phyloP scores from a whole-genome alignment of 495 filamentous ascomycete species.

The Tuber indicum region DNA sequence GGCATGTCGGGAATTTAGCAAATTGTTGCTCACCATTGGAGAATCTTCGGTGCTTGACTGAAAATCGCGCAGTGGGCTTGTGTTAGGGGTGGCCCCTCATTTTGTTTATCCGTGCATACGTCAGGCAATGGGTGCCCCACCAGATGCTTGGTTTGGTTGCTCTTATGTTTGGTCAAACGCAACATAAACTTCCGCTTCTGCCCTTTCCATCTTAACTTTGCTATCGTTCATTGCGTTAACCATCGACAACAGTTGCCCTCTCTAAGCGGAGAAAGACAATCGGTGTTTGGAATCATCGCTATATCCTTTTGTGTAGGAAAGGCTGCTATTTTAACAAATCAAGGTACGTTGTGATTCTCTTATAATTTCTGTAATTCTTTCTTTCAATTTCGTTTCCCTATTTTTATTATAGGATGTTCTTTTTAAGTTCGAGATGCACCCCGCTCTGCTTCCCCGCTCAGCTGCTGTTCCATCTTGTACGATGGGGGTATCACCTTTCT shows the following conservation, averaged over 20 bases:
- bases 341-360: background rate
- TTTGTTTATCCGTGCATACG: constrained; percentile 4
- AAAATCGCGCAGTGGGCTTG: background rate
- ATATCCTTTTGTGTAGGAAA: background rate
- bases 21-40: background rate
- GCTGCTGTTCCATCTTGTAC: background rate
- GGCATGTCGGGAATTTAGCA: background rate
- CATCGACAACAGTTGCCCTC: background rate
- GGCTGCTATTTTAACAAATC: background rate
- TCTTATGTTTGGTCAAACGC: background rate
- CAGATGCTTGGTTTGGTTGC: background rate
- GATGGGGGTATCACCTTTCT: background rate
- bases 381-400: background rate
- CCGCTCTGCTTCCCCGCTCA: background rate
- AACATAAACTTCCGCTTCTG: constrained; percentile 1
- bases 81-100: background rate
- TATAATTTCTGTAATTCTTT: background rate
- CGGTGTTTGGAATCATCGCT: background rate
- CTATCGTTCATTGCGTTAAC: background rate
- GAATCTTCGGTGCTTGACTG: background rate
- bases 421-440: background rate
- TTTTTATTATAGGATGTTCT: background rate
- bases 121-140: background rate
- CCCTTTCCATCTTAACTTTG: background rate
- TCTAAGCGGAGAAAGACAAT: background rate